Percentiles rank a stretch among this genome's conserved stretches.
These are phyloP conservation scores for Daucus carota DNA, from an alignment of 129 eudicot genomes.

Conservation along the genomic window DH1_v3.0 NC_030381.2:27277501-27278000, in stretches of 20 bases:
- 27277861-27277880: conserved; percentile 73
- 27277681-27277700: conserved; percentile 71
- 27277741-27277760: conserved; percentile 65
- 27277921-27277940: conserved; percentile 35
- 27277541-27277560: conserved; percentile 72
- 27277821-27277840: conserved; percentile 75
- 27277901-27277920: conserved; percentile 72
- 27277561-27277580: conserved; percentile 16
- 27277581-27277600: conserved; percentile 56
- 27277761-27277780: conserved; percentile 83
- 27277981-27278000: conserved; percentile 35
- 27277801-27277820: conserved; percentile 82
- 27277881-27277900: conserved; percentile 80
- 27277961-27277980: conserved; percentile 72
- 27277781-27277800: conserved; percentile 87
- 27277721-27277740: conserved; percentile 84
- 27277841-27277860: conserved; percentile 78
- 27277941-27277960: conserved; percentile 74
- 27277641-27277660: conserved; percentile 75
- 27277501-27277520: conserved; percentile 62
- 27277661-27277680: conserved; percentile 70
- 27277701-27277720: conserved; percentile 67
- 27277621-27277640: conserved; percentile 70
- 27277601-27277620: conserved; percentile 63
- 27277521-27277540: conserved; percentile 75